These are phyloP conservation scores for Cladosporium phlei DNA, from an alignment of 2,329 filamentous ascomycete species.

Conservation along the genomic window DNA sequence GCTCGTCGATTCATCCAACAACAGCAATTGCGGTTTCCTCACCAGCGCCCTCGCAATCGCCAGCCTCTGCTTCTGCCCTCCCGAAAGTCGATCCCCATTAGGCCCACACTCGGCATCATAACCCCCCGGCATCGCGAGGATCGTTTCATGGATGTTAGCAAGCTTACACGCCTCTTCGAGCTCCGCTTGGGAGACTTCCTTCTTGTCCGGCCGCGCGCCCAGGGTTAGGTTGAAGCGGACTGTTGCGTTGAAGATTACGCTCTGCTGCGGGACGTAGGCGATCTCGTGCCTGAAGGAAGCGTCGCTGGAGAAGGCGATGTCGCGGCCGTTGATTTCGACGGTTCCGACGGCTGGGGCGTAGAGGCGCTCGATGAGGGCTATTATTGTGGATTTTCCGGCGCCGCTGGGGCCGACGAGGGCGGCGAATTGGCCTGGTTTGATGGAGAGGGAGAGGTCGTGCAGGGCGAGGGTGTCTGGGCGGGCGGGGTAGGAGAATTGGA, in stretches of 20 bases:
- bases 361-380: slow-evolving; percentile 37
- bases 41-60: slow-evolving; percentile 42
- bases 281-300: slow-evolving; percentile 39
- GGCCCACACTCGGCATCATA: slow-evolving; percentile 55
- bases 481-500: slow-evolving; percentile 63
- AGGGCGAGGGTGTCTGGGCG: slow-evolving; percentile 57
- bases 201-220: slow-evolving; percentile 48
- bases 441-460: slow-evolving; percentile 29
- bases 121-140: slow-evolving; percentile 57
- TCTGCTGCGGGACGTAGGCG: slow-evolving; percentile 45
- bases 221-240: slow-evolving; percentile 38
- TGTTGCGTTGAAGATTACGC: slow-evolving; percentile 44
- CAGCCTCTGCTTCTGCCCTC: slow-evolving; percentile 40
- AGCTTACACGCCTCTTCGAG: slow-evolving; percentile 63
- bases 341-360: slow-evolving; percentile 63
- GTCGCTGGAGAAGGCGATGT: slow-evolving; percentile 34
- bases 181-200: slow-evolving; percentile 55
- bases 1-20: slow-evolving; percentile 41
- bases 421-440: slow-evolving; percentile 37
- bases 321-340: slow-evolving; percentile 51
- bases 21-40: slow-evolving; percentile 38
- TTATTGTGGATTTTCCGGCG: slow-evolving; percentile 38
- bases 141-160: slow-evolving; percentile 67
- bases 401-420: slow-evolving; percentile 41
- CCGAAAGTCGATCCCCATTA: slow-evolving; percentile 38